phyloP scores from a whole-genome alignment of 2,329 filamentous ascomycete species.

The Neopestalotiopsis sp. region DNA sequence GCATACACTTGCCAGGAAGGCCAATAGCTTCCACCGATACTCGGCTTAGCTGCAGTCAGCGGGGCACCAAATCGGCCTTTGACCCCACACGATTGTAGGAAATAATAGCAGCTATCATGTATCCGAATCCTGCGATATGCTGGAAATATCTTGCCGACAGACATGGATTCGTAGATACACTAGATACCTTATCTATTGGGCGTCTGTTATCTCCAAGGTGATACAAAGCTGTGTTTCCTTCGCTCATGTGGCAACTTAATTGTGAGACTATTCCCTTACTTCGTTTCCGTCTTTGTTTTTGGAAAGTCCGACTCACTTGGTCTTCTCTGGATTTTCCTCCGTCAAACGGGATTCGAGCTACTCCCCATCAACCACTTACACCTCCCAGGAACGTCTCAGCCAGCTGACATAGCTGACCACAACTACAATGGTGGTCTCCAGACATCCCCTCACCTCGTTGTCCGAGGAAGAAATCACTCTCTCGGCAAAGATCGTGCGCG shows the following conservation, averaged over 20 bases:
- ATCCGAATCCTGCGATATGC: neutral
- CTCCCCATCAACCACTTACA: neutral
- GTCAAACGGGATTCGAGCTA: no score
- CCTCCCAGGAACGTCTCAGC: neutral
- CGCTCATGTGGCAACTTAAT: neutral
- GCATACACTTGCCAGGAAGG: constrained; percentile 6
- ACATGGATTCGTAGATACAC: no score
- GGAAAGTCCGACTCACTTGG: neutral
- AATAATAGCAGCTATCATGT: neutral
- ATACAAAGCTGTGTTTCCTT: neutral
- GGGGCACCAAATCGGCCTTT: neutral
- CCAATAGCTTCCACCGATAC: neutral
- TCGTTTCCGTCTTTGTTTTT: neutral
- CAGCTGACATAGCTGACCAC: neutral
- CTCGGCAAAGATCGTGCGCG: constrained; percentile 8
- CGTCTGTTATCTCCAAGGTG: constrained; percentile 1
- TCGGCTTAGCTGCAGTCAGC: neutral
- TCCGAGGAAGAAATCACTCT: constrained; percentile 10
- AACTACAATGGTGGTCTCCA: neutral
- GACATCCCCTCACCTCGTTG: constrained; percentile 8
- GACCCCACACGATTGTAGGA: constrained; percentile 6
- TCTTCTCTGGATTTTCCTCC: no score
- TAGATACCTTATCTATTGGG: constrained; percentile 1
- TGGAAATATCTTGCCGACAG: no score
- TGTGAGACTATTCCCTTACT: neutral